Evolutionary conservation across 2,329 filamentous ascomycete genomes (phyloP).

Genomic region (Rutstroemia sydowiana): DNA sequence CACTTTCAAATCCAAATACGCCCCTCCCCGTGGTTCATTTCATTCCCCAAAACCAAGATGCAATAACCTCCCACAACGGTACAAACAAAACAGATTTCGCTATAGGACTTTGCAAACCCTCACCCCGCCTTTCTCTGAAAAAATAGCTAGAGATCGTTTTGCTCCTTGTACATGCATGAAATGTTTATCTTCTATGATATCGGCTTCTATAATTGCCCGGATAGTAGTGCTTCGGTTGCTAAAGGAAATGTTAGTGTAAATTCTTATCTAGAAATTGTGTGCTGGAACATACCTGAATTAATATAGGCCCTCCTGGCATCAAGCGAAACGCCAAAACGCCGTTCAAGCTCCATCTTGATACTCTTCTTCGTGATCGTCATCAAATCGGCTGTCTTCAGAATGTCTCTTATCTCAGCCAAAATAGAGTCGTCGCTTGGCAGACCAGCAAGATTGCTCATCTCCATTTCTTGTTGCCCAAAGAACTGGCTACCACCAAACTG

Average conservation of each 20-base stretch:
- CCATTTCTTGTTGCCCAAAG: conserved; percentile 56
- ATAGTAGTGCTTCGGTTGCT: conserved; percentile 74
- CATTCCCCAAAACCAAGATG: too few species aligned
- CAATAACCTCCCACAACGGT: too few species aligned
- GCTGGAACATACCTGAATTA: conserved; percentile 65
- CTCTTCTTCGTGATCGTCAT: conserved; percentile 99
- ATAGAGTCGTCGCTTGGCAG: conserved; percentile 85
- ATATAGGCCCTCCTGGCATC: conserved; percentile 91
- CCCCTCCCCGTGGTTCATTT: too few species aligned
- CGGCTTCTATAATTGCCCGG: conserved; percentile 63
- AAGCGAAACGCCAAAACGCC: conserved; percentile 77
- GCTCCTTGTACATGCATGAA: too few species aligned
- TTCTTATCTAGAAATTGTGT: not conserved
- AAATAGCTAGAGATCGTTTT: too few species aligned
- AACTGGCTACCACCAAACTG: conserved; percentile 39
- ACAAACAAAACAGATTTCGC: too few species aligned
- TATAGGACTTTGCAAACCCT: too few species aligned
- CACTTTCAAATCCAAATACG: too few species aligned
- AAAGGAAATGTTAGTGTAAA: conserved; percentile 11
- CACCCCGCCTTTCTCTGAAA: too few species aligned
- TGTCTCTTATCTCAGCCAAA: conserved; percentile 88
- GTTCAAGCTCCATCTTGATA: conserved; percentile 88
- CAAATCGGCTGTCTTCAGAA: conserved; percentile 81
- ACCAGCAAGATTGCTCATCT: conserved; percentile 63
- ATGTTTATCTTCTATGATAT: too few species aligned